A percentile compares a stretch with the other conserved stretches of the same genome.
Conservation (phyloP, 495 filamentous ascomycete genomes). For the Aspergillus conjunctus region DNA sequence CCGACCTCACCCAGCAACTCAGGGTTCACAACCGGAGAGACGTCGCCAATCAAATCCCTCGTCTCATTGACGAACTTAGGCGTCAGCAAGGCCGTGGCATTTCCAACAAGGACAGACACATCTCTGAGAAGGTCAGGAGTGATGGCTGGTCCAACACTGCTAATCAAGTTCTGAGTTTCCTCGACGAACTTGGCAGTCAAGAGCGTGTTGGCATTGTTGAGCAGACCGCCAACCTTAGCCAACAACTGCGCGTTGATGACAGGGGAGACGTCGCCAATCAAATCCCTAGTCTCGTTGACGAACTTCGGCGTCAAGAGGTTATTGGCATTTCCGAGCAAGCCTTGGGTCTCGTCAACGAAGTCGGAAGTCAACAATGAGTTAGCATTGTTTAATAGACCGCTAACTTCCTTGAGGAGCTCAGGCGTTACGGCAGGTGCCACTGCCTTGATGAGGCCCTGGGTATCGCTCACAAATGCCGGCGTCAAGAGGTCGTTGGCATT, state of each 20-base stretch:
- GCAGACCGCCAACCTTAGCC: slow-evolving; percentile 30
- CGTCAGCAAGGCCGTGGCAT: slow-evolving; percentile 43
- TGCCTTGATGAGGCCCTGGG: slow-evolving; percentile 34
- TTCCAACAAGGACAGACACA: slow-evolving; percentile 34
- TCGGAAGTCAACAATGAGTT: slow-evolving; percentile 39
- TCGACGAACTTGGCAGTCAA: slow-evolving; percentile 45
- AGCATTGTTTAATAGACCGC: slow-evolving; percentile 40
- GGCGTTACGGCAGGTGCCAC: slow-evolving; percentile 36
- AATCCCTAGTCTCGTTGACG: slow-evolving; percentile 43
- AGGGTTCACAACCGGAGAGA: slow-evolving; percentile 47
- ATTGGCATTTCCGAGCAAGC: slow-evolving; percentile 42
- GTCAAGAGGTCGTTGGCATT: slow-evolving; percentile 44
- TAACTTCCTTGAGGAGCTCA: slow-evolving; percentile 26
- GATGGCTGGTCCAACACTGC: slow-evolving; percentile 41
- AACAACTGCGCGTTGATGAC: slow-evolving; percentile 36
- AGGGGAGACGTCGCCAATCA: slow-evolving; percentile 38
- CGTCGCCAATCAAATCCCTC: slow-evolving; percentile 37
- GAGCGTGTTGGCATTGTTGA: slow-evolving; percentile 45
- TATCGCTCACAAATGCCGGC: slow-evolving; percentile 43
- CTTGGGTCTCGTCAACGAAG: slow-evolving; percentile 46
- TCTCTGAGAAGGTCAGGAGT: slow-evolving; percentile 31
- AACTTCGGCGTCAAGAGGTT: slow-evolving; percentile 45
- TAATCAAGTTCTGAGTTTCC: slow-evolving; percentile 45
- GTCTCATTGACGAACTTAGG: slow-evolving; percentile 47
- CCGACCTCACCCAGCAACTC: slow-evolving; percentile 46